Conservation (phyloP, 148 eudicot genomes). For the Persicaria tinctoria region DNA sequence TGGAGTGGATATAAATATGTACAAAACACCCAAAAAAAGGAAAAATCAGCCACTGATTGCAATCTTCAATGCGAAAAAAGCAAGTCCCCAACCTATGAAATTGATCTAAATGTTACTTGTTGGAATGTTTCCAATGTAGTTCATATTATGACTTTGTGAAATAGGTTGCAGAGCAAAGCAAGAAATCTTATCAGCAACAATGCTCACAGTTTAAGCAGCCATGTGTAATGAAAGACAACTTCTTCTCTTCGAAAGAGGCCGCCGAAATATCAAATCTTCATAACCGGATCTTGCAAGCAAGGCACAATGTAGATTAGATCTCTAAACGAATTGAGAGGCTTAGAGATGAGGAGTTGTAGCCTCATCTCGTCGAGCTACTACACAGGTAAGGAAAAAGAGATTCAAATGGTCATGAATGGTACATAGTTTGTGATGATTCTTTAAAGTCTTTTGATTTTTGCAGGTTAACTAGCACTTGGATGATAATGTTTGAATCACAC, state of each 20-base stretch:
- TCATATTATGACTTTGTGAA: background rate
- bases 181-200: conserved; percentile 35
- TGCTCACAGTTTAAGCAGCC: conserved; percentile 32
- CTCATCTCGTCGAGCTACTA: conserved; percentile 48
- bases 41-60: background rate
- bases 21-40: background rate
- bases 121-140: background rate
- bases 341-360: conserved; percentile 58
- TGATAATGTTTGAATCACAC: conserved; percentile 37
- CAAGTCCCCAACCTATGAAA: background rate
- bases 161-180: conserved; percentile 42
- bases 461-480: conserved; percentile 49
- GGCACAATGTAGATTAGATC: conserved; percentile 39
- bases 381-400: conserved; percentile 32
- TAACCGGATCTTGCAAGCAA: conserved; percentile 28
- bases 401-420: background rate
- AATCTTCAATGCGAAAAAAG: background rate
- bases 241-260: conserved; percentile 19
- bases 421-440: background rate
- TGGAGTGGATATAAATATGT: conserved; percentile 94
- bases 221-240: conserved; percentile 19
- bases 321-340: conserved; percentile 41
- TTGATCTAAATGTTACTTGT: background rate
- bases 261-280: conserved; percentile 31
- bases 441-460: background rate